These are phyloP conservation scores for Dipteronia dyeriana DNA, from an alignment of 345 rosid genomes.

Conservation along the genomic window DNA sequence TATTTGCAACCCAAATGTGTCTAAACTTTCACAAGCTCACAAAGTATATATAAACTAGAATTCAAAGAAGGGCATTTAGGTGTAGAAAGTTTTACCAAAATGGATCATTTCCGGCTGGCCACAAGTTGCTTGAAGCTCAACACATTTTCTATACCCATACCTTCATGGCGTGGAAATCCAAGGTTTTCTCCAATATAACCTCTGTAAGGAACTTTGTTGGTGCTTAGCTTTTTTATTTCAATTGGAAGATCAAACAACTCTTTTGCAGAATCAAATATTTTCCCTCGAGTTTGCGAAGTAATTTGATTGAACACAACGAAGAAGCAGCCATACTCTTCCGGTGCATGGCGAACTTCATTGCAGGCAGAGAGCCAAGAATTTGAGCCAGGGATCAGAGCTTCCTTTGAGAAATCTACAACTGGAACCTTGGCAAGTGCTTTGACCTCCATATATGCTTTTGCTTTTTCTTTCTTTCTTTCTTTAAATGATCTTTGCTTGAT, in stretches of 20 bases:
- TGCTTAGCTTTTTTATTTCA: not conserved
- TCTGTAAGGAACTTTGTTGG: not conserved
- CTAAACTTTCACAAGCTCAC: no score
- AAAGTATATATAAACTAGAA: no score
- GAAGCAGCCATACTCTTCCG: constrained; percentile 9
- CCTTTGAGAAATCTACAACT: not conserved
- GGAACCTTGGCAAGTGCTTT: not conserved
- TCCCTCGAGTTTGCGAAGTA: not conserved
- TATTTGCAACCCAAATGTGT: no score
- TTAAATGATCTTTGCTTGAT: not conserved
- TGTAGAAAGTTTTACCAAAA: not conserved
- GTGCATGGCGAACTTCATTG: constrained; percentile 7
- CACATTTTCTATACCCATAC: not conserved
- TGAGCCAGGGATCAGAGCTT: not conserved
- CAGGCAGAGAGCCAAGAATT: not conserved
- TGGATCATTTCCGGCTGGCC: not conserved
- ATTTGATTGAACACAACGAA: not conserved
- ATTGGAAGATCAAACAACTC: not conserved
- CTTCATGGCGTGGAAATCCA: not conserved
- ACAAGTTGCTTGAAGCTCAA: not conserved
- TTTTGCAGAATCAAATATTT: not conserved
- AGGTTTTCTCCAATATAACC: not conserved
- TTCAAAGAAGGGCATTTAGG: not conserved
- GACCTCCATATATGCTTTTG: not conserved
- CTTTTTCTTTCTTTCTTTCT: not conserved